Percentiles rank a stretch among this genome's conserved stretches.
Conservation (phyloP, 2,329 filamentous ascomycete genomes). For the Hypoxylon rubiginosum region DNA sequence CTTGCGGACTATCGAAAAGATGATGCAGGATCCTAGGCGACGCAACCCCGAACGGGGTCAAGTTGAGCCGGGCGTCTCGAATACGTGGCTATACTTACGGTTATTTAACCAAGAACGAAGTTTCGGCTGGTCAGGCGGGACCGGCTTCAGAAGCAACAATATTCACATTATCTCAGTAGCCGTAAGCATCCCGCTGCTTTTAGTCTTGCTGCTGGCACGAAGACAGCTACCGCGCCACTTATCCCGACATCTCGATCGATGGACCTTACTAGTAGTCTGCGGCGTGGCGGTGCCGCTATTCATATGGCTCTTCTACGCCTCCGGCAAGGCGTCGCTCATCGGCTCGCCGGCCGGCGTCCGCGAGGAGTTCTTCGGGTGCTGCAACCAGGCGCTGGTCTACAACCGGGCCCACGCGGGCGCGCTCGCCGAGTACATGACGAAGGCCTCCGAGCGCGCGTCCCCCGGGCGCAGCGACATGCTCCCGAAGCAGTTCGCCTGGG, state of each 20-base stretch:
- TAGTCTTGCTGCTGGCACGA: conserved; percentile 41
- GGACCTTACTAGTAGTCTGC: conserved; percentile 48
- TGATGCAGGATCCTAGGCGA: conserved; percentile 49
- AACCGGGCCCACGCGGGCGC: conserved; percentile 46
- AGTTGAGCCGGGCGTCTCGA: conserved; percentile 46
- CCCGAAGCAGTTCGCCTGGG: conserved; percentile 49
- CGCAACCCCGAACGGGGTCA: conserved; percentile 41
- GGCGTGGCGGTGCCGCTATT: conserved; percentile 49
- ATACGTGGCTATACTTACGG: conserved; percentile 51
- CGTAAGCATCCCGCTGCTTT: conserved; percentile 45
- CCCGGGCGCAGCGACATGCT: conserved; percentile 51
- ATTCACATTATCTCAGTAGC: conserved; percentile 48
- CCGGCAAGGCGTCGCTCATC: conserved; percentile 51
- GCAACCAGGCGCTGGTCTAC: conserved; percentile 52
- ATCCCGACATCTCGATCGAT: conserved; percentile 47
- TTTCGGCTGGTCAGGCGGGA: conserved; percentile 49
- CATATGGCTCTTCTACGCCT: conserved; percentile 52
- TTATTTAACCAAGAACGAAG: conserved; percentile 52
- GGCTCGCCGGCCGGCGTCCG: conserved; percentile 45
- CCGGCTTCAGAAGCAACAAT: conserved; percentile 50
- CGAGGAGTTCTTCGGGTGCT: conserved; percentile 52
- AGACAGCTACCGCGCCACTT: conserved; percentile 41
- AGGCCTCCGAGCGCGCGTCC: conserved; percentile 31
- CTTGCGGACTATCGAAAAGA: conserved; percentile 43
- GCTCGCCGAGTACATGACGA: conserved; percentile 45